These are phyloP conservation scores for Fistulina hepatica DNA, from an alignment of 1,284 basidiomycete species.

Conservation along the genomic window DNA sequence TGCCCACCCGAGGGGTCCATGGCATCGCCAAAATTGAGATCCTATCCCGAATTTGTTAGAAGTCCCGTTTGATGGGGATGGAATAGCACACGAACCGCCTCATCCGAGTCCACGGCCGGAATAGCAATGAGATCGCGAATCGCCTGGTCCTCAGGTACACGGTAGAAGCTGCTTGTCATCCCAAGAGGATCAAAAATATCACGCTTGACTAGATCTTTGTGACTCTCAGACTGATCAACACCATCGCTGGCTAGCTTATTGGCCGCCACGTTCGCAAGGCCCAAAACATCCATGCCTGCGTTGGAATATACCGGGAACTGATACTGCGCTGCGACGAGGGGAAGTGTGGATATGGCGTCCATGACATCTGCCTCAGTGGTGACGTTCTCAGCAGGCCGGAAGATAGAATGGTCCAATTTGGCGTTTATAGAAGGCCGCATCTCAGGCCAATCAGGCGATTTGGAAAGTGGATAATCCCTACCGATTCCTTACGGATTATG, in stretches of 20 bases:
- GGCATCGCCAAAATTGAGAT: conserved; percentile 29
- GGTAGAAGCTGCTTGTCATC: conserved; percentile 30
- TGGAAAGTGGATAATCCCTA: conserved; percentile 32
- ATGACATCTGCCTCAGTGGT: conserved; percentile 22
- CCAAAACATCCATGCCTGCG: conserved; percentile 31
- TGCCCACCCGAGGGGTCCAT: conserved; percentile 38
- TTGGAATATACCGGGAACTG: conserved; percentile 40
- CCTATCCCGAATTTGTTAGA: conserved; percentile 18
- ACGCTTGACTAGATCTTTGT: conserved; percentile 30
- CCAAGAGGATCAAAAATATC: conserved; percentile 36
- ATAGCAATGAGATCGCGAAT: conserved; percentile 25
- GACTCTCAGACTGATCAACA: conserved; percentile 20
- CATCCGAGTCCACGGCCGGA: conserved; percentile 20
- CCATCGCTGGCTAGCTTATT: conserved; percentile 21
- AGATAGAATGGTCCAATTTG: conserved; percentile 21
- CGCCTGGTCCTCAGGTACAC: conserved; percentile 20
- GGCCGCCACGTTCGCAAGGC: conserved; percentile 32
- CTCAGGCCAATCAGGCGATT: conserved; percentile 29
- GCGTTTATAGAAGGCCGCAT: conserved; percentile 13
- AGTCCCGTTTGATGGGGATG: background rate
- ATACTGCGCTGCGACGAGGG: conserved; percentile 31
- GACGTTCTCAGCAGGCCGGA: conserved; percentile 23
- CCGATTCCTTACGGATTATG: conserved; percentile 25
- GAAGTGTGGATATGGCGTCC: conserved; percentile 25
- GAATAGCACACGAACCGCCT: conserved; percentile 20